Evolutionary conservation across 169 alveolate species (phyloP).

Genomic region (Plasmodium gaboni): DNA sequence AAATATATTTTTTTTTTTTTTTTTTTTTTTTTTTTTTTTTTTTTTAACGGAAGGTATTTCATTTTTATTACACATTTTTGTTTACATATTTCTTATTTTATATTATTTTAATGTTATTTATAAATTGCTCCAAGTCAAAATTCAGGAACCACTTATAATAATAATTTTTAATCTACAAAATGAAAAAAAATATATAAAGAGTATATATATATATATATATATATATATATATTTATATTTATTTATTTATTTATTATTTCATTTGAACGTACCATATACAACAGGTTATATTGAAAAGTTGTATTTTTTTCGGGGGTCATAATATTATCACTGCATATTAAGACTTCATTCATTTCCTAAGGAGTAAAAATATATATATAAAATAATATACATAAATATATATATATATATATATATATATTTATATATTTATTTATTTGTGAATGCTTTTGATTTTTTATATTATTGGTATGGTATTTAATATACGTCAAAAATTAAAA

Average conservation of each 20-base stretch:
- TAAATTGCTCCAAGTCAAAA: constrained; percentile 26
- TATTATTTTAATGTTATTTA: constrained; percentile 25
- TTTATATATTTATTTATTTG: background rate
- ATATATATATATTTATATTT: background rate
- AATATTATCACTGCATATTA: constrained; percentile 19
- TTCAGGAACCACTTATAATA: constrained; percentile 60
- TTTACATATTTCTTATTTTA: background rate
- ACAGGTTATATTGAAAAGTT: constrained; percentile 4
- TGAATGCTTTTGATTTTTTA: background rate
- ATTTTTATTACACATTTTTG: too few relatives aligned
- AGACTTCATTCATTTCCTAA: constrained; percentile 72
- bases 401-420: background rate
- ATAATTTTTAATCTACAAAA: constrained; percentile 14
- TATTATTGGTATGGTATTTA: too few relatives aligned
- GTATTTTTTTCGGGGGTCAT: constrained; percentile 27
- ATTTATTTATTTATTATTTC: background rate
- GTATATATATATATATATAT: constrained; percentile 6
- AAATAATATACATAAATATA: background rate
- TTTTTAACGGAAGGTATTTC: too few relatives aligned
- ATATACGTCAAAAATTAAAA: background rate
- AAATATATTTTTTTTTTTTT: too few relatives aligned
- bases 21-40: too few relatives aligned
- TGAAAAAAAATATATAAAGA: background rate
- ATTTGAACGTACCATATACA: constrained; percentile 18
- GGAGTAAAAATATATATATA: background rate